Base-by-base conservation (phyloP, 192 early-diverging fungal species). In the Gaertneriomyces semiglobifer region DNA sequence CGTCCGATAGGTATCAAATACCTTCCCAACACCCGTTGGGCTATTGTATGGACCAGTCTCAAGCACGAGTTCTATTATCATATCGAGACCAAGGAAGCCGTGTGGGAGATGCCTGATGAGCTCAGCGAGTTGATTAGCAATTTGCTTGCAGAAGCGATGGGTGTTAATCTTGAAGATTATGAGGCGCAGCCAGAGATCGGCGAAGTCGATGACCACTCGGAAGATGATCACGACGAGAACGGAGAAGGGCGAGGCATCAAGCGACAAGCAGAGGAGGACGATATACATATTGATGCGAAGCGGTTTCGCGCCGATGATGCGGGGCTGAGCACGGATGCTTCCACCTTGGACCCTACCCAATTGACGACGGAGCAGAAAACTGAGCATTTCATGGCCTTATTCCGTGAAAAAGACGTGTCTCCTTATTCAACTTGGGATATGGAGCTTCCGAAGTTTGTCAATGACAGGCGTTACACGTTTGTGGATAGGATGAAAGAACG, bases 61-160 rank as follows among this genome's bases (percentile, higher is more conserved):
- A 84, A 88, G 10, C 81, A 89, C 48, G 89, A 91, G 44, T 94
- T 90, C 70, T 94, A 83, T 65, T 88, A 87, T 66, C 86, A 92
- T 76, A 71, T 82, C 57, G 75, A 86, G 38, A 89, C 88, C 4
- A 85, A 86, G 47, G 64, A 75, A 18, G 85, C 86, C 6, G 76
- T 84, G 9, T 93, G 91, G 91, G 85, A 86, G 52, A 82, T 76
- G 76, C 88, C 74, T 52, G 83, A 72, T 63, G 81, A 75, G 58
- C 65, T 81, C 33, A 79, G 61, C 16, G 81, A 89, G 45, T 47
- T 81, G 20, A 62, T 86, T 11, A 76, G 81, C 11, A 64, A 66
- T 46, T 75, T 87, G 50, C 77, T 89, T 74, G 79, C 77, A 7
- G 78, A 83, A 41, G 73, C 63, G 1, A 78, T 78, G 71, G 59